A percentile compares a stretch with the other conserved stretches of the same genome.
Evolutionary conservation across 768 basidiomycete genomes (phyloP).

Genomic region (Cubamyces sp.): DNA sequence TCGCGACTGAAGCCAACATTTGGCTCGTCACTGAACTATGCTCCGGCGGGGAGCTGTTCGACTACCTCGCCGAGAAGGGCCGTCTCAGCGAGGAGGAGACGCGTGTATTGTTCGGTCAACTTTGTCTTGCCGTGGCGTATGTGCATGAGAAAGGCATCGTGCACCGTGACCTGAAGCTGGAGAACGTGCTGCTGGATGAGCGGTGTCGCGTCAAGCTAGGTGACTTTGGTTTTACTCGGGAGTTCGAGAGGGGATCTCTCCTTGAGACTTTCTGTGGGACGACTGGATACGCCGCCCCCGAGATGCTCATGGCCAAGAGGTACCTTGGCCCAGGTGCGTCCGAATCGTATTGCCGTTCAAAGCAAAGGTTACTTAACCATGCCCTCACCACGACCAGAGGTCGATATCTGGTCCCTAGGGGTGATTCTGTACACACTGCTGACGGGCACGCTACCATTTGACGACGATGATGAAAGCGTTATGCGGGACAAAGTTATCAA

Average conservation of each 20-base stretch:
- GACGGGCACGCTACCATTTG: constrained; percentile 89
- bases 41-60: constrained; percentile 96
- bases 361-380: background rate
- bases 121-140: constrained; percentile 92
- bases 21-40: constrained; percentile 99
- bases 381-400: constrained; percentile 57
- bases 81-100: constrained; percentile 85
- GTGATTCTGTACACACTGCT: constrained; percentile 89
- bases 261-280: constrained; percentile 97
- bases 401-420: constrained; percentile 94
- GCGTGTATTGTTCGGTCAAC: constrained; percentile 89
- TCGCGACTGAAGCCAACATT: constrained; percentile 93
- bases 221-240: constrained; percentile 94
- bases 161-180: constrained; percentile 95
- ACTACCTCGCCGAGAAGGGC: constrained; percentile 96
- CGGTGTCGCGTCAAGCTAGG: constrained; percentile 90
- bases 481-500: constrained; percentile 86
- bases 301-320: constrained; percentile 86
- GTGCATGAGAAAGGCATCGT: constrained; percentile 93
- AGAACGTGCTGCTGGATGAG: constrained; percentile 93
- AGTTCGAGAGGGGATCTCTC: constrained; percentile 75
- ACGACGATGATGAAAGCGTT: constrained; percentile 82
- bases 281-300: constrained; percentile 91
- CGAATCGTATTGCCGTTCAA: background rate
- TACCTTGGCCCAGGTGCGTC: constrained; percentile 86